Evolutionary conservation across 352 stramenopile genomes (phyloP).

Genomic region (Pythium insidiosum): DNA sequence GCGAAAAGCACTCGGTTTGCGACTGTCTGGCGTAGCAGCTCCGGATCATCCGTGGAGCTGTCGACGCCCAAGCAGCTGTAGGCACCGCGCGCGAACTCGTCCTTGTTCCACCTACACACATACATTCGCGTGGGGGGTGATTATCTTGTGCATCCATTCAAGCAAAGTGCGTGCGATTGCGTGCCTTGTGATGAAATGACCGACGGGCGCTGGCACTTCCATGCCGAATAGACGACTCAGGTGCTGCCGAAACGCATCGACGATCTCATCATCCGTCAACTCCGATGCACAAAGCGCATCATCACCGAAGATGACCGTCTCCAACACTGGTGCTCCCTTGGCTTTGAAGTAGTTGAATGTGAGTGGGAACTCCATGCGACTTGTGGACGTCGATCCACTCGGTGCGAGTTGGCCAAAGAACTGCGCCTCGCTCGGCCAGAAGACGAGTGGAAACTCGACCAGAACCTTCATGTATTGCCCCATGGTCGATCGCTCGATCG

Average conservation of each 20-base stretch:
- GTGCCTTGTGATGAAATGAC: constrained; percentile 48
- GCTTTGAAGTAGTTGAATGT: constrained; percentile 52
- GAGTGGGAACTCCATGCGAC: constrained; percentile 33
- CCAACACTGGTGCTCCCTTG: constrained; percentile 44
- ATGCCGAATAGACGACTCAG: constrained; percentile 35
- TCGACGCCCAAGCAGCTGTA: constrained; percentile 67
- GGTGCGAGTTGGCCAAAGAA: constrained; percentile 33
- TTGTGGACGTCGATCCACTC: constrained; percentile 1
- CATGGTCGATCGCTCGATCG: constrained; percentile 45
- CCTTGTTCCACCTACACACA: constrained; percentile 51
- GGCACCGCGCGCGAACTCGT: constrained; percentile 39
- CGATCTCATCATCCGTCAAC: constrained; percentile 33
- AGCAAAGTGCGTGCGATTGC: too few relatives aligned
- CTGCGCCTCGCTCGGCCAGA: constrained; percentile 39
- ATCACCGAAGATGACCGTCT: constrained; percentile 42
- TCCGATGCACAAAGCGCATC: constrained; percentile 29
- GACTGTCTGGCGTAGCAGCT: constrained; percentile 29
- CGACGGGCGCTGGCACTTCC: constrained; percentile 23
- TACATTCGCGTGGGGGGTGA: too few relatives aligned
- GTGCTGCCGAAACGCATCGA: constrained; percentile 29
- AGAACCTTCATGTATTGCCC: constrained; percentile 77
- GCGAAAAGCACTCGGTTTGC: constrained; percentile 44
- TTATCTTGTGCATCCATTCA: too few relatives aligned
- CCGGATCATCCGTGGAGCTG: constrained; percentile 46
- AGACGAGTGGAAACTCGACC: constrained; percentile 49